These are phyloP conservation scores for Polysphondylium violaceum DNA, from an alignment of 78 protist species.

Conservation along the genomic window DNA sequence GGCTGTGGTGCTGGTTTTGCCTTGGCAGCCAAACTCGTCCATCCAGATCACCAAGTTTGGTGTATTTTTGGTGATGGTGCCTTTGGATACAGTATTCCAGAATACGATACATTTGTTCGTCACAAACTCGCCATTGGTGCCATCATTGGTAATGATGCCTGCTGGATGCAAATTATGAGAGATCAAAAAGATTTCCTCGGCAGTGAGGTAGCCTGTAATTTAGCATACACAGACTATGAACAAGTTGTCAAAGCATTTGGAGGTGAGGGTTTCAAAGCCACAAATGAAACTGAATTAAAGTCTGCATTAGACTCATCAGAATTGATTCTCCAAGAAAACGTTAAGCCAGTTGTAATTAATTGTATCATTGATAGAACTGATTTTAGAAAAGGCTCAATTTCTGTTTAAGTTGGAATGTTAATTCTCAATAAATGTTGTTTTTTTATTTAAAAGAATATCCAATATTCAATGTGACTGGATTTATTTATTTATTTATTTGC, in stretches of 20 bases:
- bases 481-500: too few species aligned
- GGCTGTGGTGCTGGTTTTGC: constrained; percentile 92
- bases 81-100: constrained; percentile 85
- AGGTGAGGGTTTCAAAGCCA: constrained; percentile 62
- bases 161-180: constrained; percentile 87
- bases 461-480: too few species aligned
- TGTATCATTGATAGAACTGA: constrained; percentile 81
- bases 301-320: constrained; percentile 35
- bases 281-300: constrained; percentile 7
- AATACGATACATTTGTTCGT: constrained; percentile 86
- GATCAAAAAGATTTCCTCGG: constrained; percentile 20
- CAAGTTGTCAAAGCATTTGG: constrained; percentile 81
- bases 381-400: constrained; percentile 89
- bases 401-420: too few species aligned
- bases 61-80: constrained; percentile 90
- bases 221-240: constrained; percentile 74
- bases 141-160: constrained; percentile 90
- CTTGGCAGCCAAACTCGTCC: constrained; percentile 82
- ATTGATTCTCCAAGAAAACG: constrained; percentile 16
- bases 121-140: constrained; percentile 80
- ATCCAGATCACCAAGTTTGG: constrained; percentile 89
- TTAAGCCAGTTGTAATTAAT: constrained; percentile 85
- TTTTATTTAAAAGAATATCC: too few species aligned
- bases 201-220: constrained; percentile 74
- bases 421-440: too few species aligned